Evolutionary conservation across 1,139 yeast species (phyloP), one percentile per base, ranked within the genome.

Genomic region (Taphrina populina): DNA sequence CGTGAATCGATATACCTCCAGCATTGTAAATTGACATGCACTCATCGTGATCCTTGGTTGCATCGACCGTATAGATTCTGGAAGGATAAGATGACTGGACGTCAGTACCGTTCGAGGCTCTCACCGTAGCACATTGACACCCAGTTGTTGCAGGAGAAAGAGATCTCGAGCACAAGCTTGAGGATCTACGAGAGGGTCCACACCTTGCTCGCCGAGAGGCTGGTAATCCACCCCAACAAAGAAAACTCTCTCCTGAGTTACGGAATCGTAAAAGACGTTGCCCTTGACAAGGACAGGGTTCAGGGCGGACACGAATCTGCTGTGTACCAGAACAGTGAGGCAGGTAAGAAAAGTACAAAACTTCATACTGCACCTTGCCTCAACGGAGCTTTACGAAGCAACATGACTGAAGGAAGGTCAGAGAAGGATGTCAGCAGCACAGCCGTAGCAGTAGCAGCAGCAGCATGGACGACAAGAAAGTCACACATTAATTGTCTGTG

Each of bases 11-110:
- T 6, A 27, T 40, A 40, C 96, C 96, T 6, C 95, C 96, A 57
- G 85, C 83, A 63, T 84, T 82, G 65, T 87, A 80, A 61, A 84
- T 77, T 35, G 87, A 75, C 95, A 88, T 86, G 74, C 97, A 88
- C 64, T 80, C 83, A 66, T 84, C 88, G 68, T 88, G 96, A 70
- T 88, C 81, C 57, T 81, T 66, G 60, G 70, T 88, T 86, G 19
- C 76, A 76, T 62, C 81, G 36, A 59, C 40, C 7, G 63, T 59
- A 24, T 61, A 61, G 15, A 80, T 80, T 66, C 47, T 43, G 11
- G 83, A 64, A 82, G 71, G 30, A 83, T 80, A 58, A 84, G 74
- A 1, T 27, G 32, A n/a, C n/a, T n/a, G n/a, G n/a, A n/a, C n/a
- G n/a, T n/a, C n/a, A n/a, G n/a, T n/a, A n/a, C n/a, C 20, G 7